Evolutionary conservation across 768 basidiomycete species (phyloP), one percentile per base, ranked within the genome.

Genomic region (Favolaschia claudopus): DNA sequence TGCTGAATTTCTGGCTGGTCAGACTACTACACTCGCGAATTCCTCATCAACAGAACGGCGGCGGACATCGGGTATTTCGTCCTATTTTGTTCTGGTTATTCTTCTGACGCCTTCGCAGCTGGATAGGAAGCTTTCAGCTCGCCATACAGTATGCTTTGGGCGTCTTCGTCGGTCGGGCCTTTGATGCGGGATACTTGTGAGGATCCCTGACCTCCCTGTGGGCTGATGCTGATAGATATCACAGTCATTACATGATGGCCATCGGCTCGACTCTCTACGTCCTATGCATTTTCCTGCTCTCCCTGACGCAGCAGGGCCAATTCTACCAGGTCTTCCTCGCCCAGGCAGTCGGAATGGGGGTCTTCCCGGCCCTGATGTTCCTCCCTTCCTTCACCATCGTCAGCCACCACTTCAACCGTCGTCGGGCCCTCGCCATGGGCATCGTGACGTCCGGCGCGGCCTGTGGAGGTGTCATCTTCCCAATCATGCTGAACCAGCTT

Each of bases 281-380:
- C 12, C 49, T 69, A 14, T 78, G 77, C 7, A 68, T 81, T 66
- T 79, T 81, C 60, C 79, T 81, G 74, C 68, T 82, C 17, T 83
- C 81, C 15, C 67, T 82, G 13, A 70, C 77, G 0, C 71, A 77
- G 22, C 67, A 72, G 15, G 71, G 77, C 31, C 70, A 74, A 43
- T 84, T 79, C 63, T 82, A 80, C 53, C 77, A 82, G 75, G 72
- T 83, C 17, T 85, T 86, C 65, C 71, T 86, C 13, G 72, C 82
- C 1, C 85, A 87, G 70, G 85, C 79, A 4, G 70, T 87, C n/a
- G 84, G 82, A n/a, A 80, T 83, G 72, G 86, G 85, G 2, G 54
- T 71, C 25, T 70, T 68, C n/a, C 67, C 69, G 28, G 70, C 69
- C 7, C 55, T 71, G 50, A 63, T 74, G n/a, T 80, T 79, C 63